Evolutionary conservation across 2,329 filamentous ascomycete species (phyloP).

Genomic region (Penicillium crustosum): DNA sequence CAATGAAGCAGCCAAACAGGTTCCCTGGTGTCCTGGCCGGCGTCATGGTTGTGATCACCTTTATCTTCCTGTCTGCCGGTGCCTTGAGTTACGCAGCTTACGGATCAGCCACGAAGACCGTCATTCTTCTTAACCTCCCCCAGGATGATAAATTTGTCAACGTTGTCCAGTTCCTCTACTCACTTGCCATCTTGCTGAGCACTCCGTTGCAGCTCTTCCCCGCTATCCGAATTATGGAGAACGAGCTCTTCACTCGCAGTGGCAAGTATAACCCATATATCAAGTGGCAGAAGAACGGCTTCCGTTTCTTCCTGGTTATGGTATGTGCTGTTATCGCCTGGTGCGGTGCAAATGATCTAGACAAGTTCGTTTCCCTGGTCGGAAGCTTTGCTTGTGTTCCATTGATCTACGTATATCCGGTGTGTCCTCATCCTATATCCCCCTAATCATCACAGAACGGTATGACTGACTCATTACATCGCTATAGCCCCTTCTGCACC

Average conservation of each 20-base stretch:
- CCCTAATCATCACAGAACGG: not conserved
- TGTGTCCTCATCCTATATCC: constrained; percentile 53
- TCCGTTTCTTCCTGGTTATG: constrained; percentile 89
- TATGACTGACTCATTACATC: not conserved
- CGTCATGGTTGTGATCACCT: constrained; percentile 93
- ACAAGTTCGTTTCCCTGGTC: constrained; percentile 95
- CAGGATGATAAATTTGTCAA: constrained; percentile 96
- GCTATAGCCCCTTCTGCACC: constrained; percentile 80
- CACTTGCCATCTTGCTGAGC: constrained; percentile 91
- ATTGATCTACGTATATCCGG: constrained; percentile 94
- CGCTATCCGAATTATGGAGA: constrained; percentile 93
- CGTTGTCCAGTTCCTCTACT: constrained; percentile 93
- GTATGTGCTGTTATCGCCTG: constrained; percentile 85
- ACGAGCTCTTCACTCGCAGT: constrained; percentile 86
- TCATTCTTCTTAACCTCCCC: constrained; percentile 92
- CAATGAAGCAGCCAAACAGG: constrained; percentile 86
- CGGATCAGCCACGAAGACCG: constrained; percentile 91
- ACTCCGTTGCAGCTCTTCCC: constrained; percentile 97
- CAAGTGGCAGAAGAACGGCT: constrained; percentile 99
- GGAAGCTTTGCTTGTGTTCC: constrained; percentile 98
- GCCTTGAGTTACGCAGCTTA: constrained; percentile 95
- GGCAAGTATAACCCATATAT: constrained; percentile 98
- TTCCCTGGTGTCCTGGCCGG: constrained; percentile 84
- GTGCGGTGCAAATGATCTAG: constrained; percentile 86
- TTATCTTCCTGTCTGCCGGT: constrained; percentile 87